These are phyloP conservation scores for Leucocoprinus leucothites DNA, from an alignment of 768 basidiomycete species.

Conservation along the genomic window DNA sequence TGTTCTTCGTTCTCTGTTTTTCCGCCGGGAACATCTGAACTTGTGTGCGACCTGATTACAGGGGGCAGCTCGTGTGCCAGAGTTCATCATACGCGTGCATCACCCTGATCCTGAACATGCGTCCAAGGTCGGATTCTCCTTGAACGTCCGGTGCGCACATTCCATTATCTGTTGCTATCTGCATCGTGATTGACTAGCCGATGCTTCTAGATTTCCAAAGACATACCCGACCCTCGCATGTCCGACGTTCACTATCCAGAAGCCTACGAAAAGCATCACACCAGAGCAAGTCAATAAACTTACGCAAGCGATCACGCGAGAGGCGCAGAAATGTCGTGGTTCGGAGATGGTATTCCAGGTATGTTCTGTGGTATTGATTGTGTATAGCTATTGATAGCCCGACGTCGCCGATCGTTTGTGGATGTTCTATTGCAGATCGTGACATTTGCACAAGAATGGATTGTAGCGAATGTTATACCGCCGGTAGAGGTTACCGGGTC, in stretches of 20 bases:
- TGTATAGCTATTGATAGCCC: not conserved
- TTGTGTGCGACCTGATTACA: constrained; percentile 21
- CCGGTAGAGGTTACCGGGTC: constrained; percentile 41
- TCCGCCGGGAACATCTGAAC: not conserved
- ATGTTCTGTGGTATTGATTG: constrained; percentile 12
- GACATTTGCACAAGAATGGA: constrained; percentile 70
- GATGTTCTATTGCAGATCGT: constrained; percentile 45
- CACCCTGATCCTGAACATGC: constrained; percentile 60
- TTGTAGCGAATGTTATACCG: constrained; percentile 52
- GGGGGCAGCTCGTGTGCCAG: constrained; percentile 67
- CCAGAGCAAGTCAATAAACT: constrained; percentile 56
- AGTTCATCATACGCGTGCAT: constrained; percentile 71
- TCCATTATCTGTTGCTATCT: not conserved
- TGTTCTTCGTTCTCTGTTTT: constrained; percentile 5
- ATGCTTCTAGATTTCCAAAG: constrained; percentile 60
- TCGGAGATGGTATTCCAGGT: constrained; percentile 81
- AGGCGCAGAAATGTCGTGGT: constrained; percentile 64
- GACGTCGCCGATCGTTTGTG: not conserved
- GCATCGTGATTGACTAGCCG: not conserved
- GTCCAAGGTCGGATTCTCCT: constrained; percentile 57
- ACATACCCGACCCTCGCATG: constrained; percentile 75
- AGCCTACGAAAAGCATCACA: constrained; percentile 57
- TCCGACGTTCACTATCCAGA: constrained; percentile 67
- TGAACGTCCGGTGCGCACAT: constrained; percentile 63
- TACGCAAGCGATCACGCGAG: constrained; percentile 55